These are phyloP conservation scores for Sporothrix variecibatus DNA, from an alignment of 2,329 filamentous ascomycete genomes.

Conservation along the genomic window DNA sequence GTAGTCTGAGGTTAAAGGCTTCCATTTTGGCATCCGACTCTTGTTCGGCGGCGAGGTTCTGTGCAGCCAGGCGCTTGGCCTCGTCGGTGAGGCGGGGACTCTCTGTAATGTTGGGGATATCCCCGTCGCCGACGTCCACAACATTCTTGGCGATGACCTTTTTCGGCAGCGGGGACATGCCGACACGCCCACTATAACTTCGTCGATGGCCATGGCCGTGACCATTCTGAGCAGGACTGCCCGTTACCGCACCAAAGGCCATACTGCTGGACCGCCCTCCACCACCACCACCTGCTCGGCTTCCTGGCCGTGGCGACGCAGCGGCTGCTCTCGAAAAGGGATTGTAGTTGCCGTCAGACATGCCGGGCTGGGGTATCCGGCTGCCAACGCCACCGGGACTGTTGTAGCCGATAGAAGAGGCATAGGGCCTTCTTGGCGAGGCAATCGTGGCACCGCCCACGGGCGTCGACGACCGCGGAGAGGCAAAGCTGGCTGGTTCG, in stretches of 20 bases:
- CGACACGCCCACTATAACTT: constrained; percentile 48
- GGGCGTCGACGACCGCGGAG: constrained; percentile 47
- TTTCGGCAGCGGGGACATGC: constrained; percentile 39
- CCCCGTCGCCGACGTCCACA: neutral
- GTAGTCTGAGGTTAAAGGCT: constrained; percentile 75
- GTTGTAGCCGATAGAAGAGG: neutral
- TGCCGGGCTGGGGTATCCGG: constrained; percentile 40
- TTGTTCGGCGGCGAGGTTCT: constrained; percentile 70
- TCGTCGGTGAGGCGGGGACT: constrained; percentile 63
- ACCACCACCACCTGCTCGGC: constrained; percentile 12
- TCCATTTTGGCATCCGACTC: constrained; percentile 78
- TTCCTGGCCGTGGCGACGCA: constrained; percentile 22
- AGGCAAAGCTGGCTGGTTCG: constrained; percentile 57
- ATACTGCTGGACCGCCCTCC: neutral
- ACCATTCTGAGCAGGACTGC: constrained; percentile 21
- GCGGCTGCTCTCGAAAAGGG: constrained; percentile 26
- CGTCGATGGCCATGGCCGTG: constrained; percentile 44
- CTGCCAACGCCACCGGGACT: constrained; percentile 39
- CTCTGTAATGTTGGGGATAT: constrained; percentile 34
- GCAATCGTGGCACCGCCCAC: constrained; percentile 28
- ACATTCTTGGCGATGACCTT: neutral
- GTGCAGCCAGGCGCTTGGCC: constrained; percentile 72
- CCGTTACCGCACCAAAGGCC: neutral
- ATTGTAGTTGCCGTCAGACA: neutral
- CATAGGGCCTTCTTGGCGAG: neutral